Evolutionary conservation across 495 filamentous ascomycete genomes (phyloP), one percentile per base, ranked within the genome.

Genomic region (Diplogelasinospora grovesii): DNA sequence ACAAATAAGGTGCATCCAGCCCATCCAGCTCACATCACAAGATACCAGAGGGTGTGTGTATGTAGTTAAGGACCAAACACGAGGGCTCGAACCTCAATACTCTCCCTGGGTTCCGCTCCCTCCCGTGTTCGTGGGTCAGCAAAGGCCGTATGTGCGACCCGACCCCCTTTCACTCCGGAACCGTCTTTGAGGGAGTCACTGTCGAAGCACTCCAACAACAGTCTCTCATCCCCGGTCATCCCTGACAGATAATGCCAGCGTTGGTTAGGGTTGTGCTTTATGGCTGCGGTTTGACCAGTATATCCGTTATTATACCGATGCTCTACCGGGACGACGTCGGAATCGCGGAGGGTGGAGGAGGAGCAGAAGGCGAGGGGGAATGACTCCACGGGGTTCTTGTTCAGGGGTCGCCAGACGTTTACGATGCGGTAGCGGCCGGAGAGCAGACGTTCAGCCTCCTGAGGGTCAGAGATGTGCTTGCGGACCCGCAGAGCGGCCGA

Each of bases 161-260:
- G 66, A 4, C 81, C 80, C 22, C 75, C 79, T 15, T 73, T 64
- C 8, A 73, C 75, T 15, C 65, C 65, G 0, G 56, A 61, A 0
- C 66, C 66, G 1, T 62, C 57, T 50, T 70, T 71, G 18, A 64
- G 22, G 2, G 55, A 60, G 52, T 81, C 72, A 31, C 66, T 78
- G 63, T 93, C 89, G 46, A 77, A 90, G 56, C 87, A 95, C 70
- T 93, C 82, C 22, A 95, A 64, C 53, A 94, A 62, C 41, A 94
- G 46, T 37, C 85, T 61, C 66, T 94, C 89, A 39, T 81, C 68
- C 25, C 78, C 73, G 33, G 61, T 75, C 80, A 92, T 86, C 7
- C 84, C 86, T 39, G 79, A 84, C 63, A 81, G 76, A 54, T 93
- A 93, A 50, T 79, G 73, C 85, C 86, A 94, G 60, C 68, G 65